Base-by-base conservation (phyloP, 768 basidiomycete species). In the Termitomyces eurrhizus region DNA sequence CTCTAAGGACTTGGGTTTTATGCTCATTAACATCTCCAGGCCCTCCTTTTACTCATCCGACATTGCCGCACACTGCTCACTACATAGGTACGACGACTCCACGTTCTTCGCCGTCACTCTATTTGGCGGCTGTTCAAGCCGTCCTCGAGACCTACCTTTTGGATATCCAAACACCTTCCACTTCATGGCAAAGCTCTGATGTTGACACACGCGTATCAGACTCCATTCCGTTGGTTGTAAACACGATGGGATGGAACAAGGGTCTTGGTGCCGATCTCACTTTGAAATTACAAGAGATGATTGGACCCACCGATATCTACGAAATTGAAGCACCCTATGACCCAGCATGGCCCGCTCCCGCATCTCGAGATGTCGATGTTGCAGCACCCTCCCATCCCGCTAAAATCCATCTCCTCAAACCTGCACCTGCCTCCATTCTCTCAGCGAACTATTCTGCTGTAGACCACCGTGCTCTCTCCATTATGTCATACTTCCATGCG, bases 211-310 rank as follows among this genome's bases (percentile, higher is more conserved):
- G 82, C 45, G 80, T 89, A 26, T 66, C 69, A 7, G 85, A 89
- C 52, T 62, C 74, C 32, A 83, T 95, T 5, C 96, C 96, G 0
- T 83, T 98, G 18, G 84, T 98, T 16, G 83, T 98, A 56, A 99
- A 98, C 70, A 98, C 92, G 0, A 95, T 96, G 86, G 96, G 96
- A 2, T 99, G 96, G 96, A 83, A 83, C 6, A 98, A 95, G 70
- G 96, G 96, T 7, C 83, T 97, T 3, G 96, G 96, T 3, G 88
- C 85, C 16, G 92, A 96, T 66, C 74, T 98, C 12, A 83, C 85
- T 2, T 70, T 69, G 14, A 83, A 82, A 62, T 88, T 99, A 52
- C 88, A 95, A 65, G 81, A 81, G 11, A 74, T 86, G 37, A 74
- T 85, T 5, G 77, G 82, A 26, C 84, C 92, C 0, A 84, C 85